Conservation (phyloP, 31 red algal species). For the Asparagopsis taxiformis region DNA sequence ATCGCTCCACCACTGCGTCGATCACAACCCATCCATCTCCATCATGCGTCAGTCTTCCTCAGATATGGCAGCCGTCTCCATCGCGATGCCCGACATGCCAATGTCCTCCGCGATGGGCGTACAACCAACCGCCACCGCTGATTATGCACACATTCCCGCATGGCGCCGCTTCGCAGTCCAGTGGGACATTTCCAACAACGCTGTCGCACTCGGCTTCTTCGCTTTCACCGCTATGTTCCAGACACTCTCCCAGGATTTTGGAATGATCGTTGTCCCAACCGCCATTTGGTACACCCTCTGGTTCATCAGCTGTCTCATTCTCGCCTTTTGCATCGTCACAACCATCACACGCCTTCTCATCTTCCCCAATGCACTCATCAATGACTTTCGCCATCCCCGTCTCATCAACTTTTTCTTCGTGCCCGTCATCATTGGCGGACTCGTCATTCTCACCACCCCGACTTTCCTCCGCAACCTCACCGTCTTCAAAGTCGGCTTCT, state of each 20-base stretch:
- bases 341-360: constrained; percentile 19
- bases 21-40: too few relatives aligned
- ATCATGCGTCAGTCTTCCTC: too few relatives aligned
- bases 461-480: constrained; percentile 6
- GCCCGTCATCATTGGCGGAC: constrained; percentile 52
- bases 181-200: constrained; percentile 60
- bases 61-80: too few relatives aligned
- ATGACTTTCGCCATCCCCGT: constrained; percentile 41
- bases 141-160: constrained; percentile 7
- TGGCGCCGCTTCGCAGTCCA: constrained; percentile 61
- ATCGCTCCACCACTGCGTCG: too few relatives aligned
- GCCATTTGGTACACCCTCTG: constrained; percentile 36
- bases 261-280: constrained; percentile 10
- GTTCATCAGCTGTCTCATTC: constrained; percentile 27
- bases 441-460: constrained; percentile 42
- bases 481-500: constrained; percentile 46
- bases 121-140: too few relatives aligned
- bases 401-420: constrained; percentile 76
- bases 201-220: constrained; percentile 58
- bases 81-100: too few relatives aligned
- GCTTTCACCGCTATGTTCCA: constrained; percentile 71
- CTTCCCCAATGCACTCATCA: constrained; percentile 15
- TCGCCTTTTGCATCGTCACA: constrained; percentile 9
- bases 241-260: constrained; percentile 30
- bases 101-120: too few relatives aligned